Conservation (phyloP, 345 rosid genomes). For the Moringa oleifera region DNA sequence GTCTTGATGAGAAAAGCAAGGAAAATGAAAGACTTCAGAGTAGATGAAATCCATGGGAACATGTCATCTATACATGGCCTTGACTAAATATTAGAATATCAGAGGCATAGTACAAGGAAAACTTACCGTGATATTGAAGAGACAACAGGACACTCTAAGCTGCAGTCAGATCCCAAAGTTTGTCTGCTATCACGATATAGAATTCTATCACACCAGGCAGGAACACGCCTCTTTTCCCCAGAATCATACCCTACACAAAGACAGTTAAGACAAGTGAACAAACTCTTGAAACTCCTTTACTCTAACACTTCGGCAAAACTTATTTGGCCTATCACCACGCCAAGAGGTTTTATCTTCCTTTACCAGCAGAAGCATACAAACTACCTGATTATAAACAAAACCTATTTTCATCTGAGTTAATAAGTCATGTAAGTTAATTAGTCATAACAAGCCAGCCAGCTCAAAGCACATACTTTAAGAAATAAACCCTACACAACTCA, state of each 20-base stretch:
- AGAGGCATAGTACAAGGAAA: background rate
- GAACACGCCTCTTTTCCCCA: constrained; percentile 80
- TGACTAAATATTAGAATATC: background rate
- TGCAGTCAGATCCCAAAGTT: constrained; percentile 44
- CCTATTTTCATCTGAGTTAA: too few relatives aligned
- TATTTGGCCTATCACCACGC: background rate
- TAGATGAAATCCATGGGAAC: background rate
- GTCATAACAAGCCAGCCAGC: too few relatives aligned
- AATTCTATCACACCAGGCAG: constrained; percentile 90
- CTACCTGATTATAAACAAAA: too few relatives aligned
- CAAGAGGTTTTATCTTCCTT: background rate
- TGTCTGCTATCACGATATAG: constrained; percentile 61
- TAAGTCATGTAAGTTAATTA: background rate
- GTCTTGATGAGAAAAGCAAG: background rate
- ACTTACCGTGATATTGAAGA: constrained; percentile 54
- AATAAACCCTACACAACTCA: background rate
- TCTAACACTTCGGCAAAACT: background rate
- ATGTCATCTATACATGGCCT: background rate
- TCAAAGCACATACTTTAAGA: background rate
- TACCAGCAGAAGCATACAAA: background rate
- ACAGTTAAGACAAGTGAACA: constrained; percentile 7
- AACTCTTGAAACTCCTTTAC: background rate
- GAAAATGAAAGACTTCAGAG: background rate
- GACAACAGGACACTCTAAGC: constrained; percentile 66
- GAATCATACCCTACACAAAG: constrained; percentile 61